phyloP scores from a whole-genome alignment of 2,329 filamentous ascomycete genomes.

The Aureobasidium sp. region DNA sequence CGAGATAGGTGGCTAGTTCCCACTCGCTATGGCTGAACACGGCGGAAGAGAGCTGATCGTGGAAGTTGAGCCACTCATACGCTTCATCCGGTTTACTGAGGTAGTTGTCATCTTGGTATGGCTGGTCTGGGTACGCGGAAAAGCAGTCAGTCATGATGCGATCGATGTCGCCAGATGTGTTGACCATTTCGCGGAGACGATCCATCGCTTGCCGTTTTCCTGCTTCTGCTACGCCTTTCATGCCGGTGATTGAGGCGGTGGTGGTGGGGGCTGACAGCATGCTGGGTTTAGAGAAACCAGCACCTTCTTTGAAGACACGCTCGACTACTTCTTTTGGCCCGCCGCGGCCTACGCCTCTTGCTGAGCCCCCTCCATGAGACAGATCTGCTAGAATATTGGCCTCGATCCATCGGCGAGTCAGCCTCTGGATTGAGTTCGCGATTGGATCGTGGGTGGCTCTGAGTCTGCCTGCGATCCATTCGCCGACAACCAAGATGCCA shows the following conservation, averaged over 20 bases:
- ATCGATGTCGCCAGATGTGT: slow-evolving; percentile 70
- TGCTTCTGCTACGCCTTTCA: slow-evolving; percentile 62
- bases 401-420: slow-evolving; percentile 73
- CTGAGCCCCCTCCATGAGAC: slow-evolving; percentile 60
- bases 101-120: slow-evolving; percentile 87
- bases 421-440: slow-evolving; percentile 31
- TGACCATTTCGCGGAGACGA: slow-evolving; percentile 65
- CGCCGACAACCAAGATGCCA: slow-evolving; percentile 75
- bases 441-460: slow-evolving; percentile 29
- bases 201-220: slow-evolving; percentile 65
- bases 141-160: slow-evolving; percentile 79
- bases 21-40: slow-evolving; percentile 83
- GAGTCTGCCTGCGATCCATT: slow-evolving; percentile 74
- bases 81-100: slow-evolving; percentile 79
- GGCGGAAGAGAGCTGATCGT: slow-evolving; percentile 71
- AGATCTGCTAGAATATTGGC: slow-evolving; percentile 60
- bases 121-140: slow-evolving; percentile 72
- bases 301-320: slow-evolving; percentile 71
- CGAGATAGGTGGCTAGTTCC: slow-evolving; percentile 82
- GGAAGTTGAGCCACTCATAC: slow-evolving; percentile 94
- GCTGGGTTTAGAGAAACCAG: slow-evolving; percentile 61
- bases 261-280: slow-evolving; percentile 27
- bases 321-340: slow-evolving; percentile 66
- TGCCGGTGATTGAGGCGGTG: slow-evolving; percentile 20
- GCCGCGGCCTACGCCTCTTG: slow-evolving; percentile 63